Evolutionary conservation across 495 filamentous ascomycete species (phyloP).

Genomic region (Neurospora terricola): DNA sequence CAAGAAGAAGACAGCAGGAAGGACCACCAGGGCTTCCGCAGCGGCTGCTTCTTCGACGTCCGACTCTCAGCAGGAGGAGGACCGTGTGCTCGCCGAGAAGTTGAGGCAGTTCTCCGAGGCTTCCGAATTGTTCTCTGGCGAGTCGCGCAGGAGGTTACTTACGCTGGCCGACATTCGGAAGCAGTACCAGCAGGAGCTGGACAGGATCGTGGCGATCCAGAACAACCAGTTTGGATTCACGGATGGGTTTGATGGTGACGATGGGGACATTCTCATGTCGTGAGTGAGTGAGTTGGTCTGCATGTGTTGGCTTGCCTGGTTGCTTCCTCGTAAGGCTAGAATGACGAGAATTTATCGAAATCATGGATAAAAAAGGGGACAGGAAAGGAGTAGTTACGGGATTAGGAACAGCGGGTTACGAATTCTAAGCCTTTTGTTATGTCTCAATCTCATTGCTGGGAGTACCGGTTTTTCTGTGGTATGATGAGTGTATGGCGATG

Average conservation of each 20-base stretch:
- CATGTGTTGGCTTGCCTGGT: neutral
- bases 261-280: neutral
- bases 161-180: slow-evolving; percentile 75
- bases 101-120: neutral
- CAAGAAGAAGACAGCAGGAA: slow-evolving; percentile 22
- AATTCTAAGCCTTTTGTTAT: neutral
- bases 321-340: neutral
- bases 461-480: neutral
- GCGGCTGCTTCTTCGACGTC: slow-evolving; percentile 11
- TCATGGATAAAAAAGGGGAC: neutral
- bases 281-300: neutral
- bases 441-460: neutral
- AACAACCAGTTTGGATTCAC: slow-evolving; percentile 48
- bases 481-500: neutral
- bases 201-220: slow-evolving; percentile 55
- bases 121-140: neutral
- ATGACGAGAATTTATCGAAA: neutral
- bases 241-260: neutral
- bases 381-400: neutral
- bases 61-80: neutral
- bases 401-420: neutral
- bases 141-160: slow-evolving; percentile 49
- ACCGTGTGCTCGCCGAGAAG: neutral
- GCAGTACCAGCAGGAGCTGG: slow-evolving; percentile 79
- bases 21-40: slow-evolving; percentile 1